phyloP scores from a whole-genome alignment of 208 protist genomes.

The Trypanosoma cruzi region DNA sequence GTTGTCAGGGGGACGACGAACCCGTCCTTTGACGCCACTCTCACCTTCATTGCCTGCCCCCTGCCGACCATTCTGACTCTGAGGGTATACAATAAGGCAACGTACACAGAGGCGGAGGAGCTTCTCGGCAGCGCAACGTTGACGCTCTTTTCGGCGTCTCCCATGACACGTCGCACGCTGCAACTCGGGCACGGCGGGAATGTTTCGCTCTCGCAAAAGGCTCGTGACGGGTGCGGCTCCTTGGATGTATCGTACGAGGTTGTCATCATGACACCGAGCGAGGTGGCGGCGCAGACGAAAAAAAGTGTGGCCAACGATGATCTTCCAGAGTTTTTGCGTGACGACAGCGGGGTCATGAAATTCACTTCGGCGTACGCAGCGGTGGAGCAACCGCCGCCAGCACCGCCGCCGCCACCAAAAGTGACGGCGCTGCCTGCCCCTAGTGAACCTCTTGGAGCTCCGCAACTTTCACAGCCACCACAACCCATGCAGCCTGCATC shows the following conservation, averaged over 20 bases:
- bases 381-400: background rate
- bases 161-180: constrained; percentile 39
- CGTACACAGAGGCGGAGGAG: constrained; percentile 59
- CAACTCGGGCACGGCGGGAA: constrained; percentile 72
- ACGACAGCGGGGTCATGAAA: constrained; percentile 13
- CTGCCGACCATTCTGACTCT: constrained; percentile 73
- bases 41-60: constrained; percentile 56
- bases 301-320: constrained; percentile 6
- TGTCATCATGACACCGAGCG: constrained; percentile 19
- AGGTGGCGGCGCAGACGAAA: constrained; percentile 1
- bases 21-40: constrained; percentile 54
- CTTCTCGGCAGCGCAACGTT: constrained; percentile 75
- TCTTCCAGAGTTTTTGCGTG: constrained; percentile 24
- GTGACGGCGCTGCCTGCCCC: background rate
- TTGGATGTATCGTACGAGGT: constrained; percentile 64
- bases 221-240: constrained; percentile 52
- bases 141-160: constrained; percentile 51
- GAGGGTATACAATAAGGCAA: constrained; percentile 57
- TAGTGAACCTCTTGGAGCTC: background rate
- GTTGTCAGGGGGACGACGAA: constrained; percentile 53
- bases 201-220: constrained; percentile 48
- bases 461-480: background rate
- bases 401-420: constrained; percentile 7
- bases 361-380: constrained; percentile 29
- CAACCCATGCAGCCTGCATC: background rate